Evolutionary conservation across 2,329 filamentous ascomycete species (phyloP).

Genomic region (Microsporum audouinii): DNA sequence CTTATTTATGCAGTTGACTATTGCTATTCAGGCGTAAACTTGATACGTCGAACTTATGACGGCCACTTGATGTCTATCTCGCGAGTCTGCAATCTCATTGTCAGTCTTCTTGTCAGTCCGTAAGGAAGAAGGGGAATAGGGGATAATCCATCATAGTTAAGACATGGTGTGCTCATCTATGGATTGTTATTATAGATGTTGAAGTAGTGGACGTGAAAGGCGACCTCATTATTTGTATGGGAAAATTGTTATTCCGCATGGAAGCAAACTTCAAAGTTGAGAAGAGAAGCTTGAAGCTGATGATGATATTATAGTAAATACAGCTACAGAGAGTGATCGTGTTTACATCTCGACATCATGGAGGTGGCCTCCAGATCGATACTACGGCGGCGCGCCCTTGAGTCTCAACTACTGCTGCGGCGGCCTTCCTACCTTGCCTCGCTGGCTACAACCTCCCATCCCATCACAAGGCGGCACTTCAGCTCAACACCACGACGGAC

Average conservation of each 20-base stretch:
- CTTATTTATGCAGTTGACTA: too few species aligned
- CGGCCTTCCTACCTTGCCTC: constrained; percentile 24
- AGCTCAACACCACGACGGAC: constrained; percentile 22
- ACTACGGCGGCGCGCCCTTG: background rate
- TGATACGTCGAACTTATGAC: too few species aligned
- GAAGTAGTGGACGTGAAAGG: too few species aligned
- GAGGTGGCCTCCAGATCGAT: constrained; percentile 27
- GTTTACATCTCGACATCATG: constrained; percentile 18
- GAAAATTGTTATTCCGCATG: background rate
- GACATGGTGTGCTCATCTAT: too few species aligned
- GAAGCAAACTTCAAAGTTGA: background rate
- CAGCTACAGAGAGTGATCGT: background rate
- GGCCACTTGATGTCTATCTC: too few species aligned
- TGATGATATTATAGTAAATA: background rate
- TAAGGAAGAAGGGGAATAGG: too few species aligned
- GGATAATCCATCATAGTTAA: too few species aligned
- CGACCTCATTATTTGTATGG: background rate
- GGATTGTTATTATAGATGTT: too few species aligned
- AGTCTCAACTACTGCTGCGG: background rate
- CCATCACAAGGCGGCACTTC: constrained; percentile 5
- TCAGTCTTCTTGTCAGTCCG: too few species aligned
- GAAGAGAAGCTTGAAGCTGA: background rate
- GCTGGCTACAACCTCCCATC: constrained; percentile 8
- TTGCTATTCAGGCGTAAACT: too few species aligned
- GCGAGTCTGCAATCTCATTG: too few species aligned